Evolutionary conservation across 208 protist species (phyloP).

Genomic region (Acanthamoeba triangularis): DNA sequence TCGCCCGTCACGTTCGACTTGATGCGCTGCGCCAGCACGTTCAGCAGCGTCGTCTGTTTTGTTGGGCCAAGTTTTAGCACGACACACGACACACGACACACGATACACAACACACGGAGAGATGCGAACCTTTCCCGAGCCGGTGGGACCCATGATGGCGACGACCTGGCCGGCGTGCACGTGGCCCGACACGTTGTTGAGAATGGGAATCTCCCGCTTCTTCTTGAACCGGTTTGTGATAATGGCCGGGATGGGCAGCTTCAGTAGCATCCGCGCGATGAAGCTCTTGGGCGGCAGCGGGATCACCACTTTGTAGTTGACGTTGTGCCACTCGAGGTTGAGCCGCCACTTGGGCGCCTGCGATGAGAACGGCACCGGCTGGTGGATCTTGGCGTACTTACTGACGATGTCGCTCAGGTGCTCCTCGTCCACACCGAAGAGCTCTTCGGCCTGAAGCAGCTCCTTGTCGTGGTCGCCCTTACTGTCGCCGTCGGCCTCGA

Average conservation of each 20-base stretch:
- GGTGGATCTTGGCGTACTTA: constrained; percentile 47
- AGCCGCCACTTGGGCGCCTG: constrained; percentile 27
- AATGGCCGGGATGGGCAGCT: constrained; percentile 41
- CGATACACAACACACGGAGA: too few relatives aligned
- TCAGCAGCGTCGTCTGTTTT: constrained; percentile 78
- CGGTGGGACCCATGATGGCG: constrained; percentile 82
- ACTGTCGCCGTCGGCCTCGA: not conserved
- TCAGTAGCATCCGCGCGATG: constrained; percentile 5
- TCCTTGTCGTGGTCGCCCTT: not conserved
- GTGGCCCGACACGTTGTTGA: constrained; percentile 68
- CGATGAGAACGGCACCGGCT: not conserved
- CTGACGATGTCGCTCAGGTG: not conserved
- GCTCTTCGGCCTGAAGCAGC: not conserved
- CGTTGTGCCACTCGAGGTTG: constrained; percentile 53
- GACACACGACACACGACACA: not conserved
- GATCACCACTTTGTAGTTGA: constrained; percentile 41
- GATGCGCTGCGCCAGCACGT: constrained; percentile 68
- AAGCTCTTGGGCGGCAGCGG: constrained; percentile 24
- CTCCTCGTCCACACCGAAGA: not conserved
- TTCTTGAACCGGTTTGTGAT: not conserved
- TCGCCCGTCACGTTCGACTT: constrained; percentile 72
- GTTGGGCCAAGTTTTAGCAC: not conserved
- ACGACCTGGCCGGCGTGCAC: constrained; percentile 63
- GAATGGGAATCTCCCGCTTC: constrained; percentile 58
- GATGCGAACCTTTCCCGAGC: constrained; percentile 2